Conservation (phyloP, 2,329 filamentous ascomycete genomes). For the Cladophialophora immunda region DNA sequence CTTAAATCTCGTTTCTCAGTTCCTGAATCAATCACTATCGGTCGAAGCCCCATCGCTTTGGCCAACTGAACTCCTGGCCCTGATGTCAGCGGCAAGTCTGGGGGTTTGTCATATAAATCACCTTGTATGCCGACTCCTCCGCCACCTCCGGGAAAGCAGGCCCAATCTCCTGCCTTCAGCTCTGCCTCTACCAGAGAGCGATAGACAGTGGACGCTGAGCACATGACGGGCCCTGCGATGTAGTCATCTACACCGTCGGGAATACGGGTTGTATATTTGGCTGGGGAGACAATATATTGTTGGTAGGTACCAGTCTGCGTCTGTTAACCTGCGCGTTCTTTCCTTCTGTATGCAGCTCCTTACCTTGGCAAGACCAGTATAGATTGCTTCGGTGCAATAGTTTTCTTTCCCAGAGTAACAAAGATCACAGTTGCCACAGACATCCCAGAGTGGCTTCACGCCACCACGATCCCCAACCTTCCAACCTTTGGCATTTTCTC, state of each 20-base stretch:
- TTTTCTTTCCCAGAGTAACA: constrained; percentile 42
- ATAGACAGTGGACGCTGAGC: constrained; percentile 55
- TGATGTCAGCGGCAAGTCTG: constrained; percentile 42
- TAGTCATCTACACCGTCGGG: constrained; percentile 49
- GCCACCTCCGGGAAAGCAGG: constrained; percentile 48
- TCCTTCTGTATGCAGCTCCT: too few relatives aligned
- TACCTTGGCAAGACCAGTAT: constrained; percentile 20
- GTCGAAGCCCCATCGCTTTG: constrained; percentile 53
- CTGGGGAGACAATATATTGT: constrained; percentile 50
- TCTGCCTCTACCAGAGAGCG: constrained; percentile 44
- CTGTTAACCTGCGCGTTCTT: too few relatives aligned
- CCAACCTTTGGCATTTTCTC: constrained; percentile 43
- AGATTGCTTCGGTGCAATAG: constrained; percentile 19
- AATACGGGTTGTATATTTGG: constrained; percentile 47
- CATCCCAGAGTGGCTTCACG: constrained; percentile 50
- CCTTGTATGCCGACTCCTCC: constrained; percentile 45
- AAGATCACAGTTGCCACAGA: constrained; percentile 47
- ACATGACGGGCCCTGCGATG: constrained; percentile 52
- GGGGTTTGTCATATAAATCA: constrained; percentile 6
- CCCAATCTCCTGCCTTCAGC: constrained; percentile 30
- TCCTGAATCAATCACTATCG: constrained; percentile 52
- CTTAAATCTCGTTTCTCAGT: constrained; percentile 44
- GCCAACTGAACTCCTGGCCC: constrained; percentile 47
- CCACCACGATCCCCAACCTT: constrained; percentile 46
- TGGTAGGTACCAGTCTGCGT: constrained; percentile 53